phyloP scores from a whole-genome alignment of 2,329 filamentous ascomycete species.

The Ceratocystiopsis brevicomis region DNA sequence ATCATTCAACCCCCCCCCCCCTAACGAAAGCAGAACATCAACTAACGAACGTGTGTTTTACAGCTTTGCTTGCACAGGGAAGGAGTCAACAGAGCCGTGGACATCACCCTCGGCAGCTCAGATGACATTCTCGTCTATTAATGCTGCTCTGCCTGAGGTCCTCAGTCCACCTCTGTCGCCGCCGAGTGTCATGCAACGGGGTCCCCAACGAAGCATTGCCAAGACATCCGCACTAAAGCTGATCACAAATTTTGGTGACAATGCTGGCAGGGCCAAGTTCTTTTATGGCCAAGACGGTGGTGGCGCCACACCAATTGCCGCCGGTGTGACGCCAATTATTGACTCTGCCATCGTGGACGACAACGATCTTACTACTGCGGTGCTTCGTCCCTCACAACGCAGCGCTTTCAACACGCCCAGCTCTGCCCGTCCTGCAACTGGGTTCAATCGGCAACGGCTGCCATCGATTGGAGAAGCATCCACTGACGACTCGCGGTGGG shows the following conservation, averaged over 20 bases:
- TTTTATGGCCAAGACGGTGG: conserved; percentile 32
- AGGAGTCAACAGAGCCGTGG: conserved; percentile 75
- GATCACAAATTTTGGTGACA: conserved; percentile 70
- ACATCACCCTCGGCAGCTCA: conserved; percentile 59
- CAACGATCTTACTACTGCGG: conserved; percentile 47
- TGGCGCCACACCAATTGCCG: conserved; percentile 56
- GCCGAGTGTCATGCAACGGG: conserved; percentile 36
- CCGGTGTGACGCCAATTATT: conserved; percentile 74
- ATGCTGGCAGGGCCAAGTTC: conserved; percentile 41
- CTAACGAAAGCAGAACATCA: background rate
- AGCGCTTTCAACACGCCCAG: conserved; percentile 53
- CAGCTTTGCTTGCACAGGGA: conserved; percentile 72
- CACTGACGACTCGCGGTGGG: background rate
- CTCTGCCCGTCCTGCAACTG: conserved; percentile 41
- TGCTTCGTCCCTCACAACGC: conserved; percentile 45
- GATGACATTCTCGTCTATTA: conserved; percentile 30
- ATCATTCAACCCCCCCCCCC: conserved; percentile 1
- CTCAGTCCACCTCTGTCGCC: conserved; percentile 59
- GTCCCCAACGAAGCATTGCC: conserved; percentile 43
- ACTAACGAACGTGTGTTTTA: background rate
- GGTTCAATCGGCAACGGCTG: conserved; percentile 44
- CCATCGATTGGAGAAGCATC: conserved; percentile 61
- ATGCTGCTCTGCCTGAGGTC: conserved; percentile 37
- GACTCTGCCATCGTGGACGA: conserved; percentile 51
- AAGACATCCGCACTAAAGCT: conserved; percentile 77